phyloP scores from a whole-genome alignment of 2,329 filamentous ascomycete species.

The Magnaporthiopsis incrustans region DNA sequence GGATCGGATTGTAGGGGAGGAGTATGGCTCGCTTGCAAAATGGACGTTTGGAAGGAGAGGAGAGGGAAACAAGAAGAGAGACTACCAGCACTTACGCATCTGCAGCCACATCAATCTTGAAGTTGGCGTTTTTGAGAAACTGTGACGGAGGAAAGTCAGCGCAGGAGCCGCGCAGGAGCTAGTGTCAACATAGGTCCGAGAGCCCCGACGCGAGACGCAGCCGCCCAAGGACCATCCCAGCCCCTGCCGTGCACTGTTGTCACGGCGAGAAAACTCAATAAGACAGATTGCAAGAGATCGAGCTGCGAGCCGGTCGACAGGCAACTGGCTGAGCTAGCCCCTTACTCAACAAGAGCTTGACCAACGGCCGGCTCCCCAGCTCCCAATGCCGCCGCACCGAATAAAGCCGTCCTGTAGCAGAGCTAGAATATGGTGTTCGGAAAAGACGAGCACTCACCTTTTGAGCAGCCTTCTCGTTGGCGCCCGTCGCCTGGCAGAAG shows the following conservation, averaged over 20 bases:
- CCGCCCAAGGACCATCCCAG: neutral
- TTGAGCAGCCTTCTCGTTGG: constrained; percentile 33
- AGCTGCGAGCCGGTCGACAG: too few relatives aligned
- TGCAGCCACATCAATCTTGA: constrained; percentile 44
- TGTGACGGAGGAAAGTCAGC: constrained; percentile 16
- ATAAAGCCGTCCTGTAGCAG: neutral
- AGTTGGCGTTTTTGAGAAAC: constrained; percentile 41
- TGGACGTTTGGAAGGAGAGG: constrained; percentile 13
- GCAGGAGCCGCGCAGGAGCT: neutral
- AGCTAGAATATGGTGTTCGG: too few relatives aligned
- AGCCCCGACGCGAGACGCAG: neutral
- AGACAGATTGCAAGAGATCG: too few relatives aligned
- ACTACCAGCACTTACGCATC: constrained; percentile 45
- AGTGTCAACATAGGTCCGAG: neutral
- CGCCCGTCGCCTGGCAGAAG: constrained; percentile 36
- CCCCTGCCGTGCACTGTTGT: too few relatives aligned
- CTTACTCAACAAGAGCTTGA: neutral
- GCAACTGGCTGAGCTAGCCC: too few relatives aligned
- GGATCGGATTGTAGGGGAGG: too few relatives aligned
- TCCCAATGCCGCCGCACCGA: too few relatives aligned
- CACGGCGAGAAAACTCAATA: too few relatives aligned
- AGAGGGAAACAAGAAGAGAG: constrained; percentile 12
- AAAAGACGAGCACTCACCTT: constrained; percentile 28
- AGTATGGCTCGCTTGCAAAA: neutral
- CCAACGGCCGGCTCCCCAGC: too few relatives aligned